phyloP scores from a whole-genome alignment of 78 protist species.

The Polysphondylium violaceum region DNA sequence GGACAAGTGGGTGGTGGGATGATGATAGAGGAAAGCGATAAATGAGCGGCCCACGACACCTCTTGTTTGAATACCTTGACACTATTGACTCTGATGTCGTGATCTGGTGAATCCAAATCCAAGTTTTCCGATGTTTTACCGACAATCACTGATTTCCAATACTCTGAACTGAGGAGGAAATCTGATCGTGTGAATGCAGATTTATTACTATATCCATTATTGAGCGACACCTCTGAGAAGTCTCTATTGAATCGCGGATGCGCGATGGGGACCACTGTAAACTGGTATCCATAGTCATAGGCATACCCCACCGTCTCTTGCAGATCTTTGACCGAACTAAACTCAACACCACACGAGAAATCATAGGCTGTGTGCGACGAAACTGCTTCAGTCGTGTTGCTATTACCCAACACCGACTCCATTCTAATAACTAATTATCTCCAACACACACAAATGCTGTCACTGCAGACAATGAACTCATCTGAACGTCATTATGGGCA shows the following conservation, averaged over 20 bases:
- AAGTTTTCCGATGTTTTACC: slow-evolving; percentile 52
- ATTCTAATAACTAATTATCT: too few relatives aligned
- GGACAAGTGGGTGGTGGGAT: slow-evolving; percentile 77
- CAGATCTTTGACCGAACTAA: slow-evolving; percentile 1
- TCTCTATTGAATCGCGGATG: slow-evolving; percentile 64
- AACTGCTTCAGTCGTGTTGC: too few relatives aligned
- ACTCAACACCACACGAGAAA: slow-evolving; percentile 61
- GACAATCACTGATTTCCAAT: slow-evolving; percentile 78
- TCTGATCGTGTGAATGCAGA: slow-evolving; percentile 79
- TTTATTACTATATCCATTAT: slow-evolving; percentile 9
- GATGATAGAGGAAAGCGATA: slow-evolving; percentile 80
- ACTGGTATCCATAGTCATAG: slow-evolving; percentile 32
- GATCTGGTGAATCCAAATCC: slow-evolving; percentile 22
- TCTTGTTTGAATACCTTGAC: slow-evolving; percentile 65
- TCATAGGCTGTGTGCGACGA: slow-evolving; percentile 13
- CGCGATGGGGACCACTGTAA: slow-evolving; percentile 65
- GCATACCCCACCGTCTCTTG: background rate
- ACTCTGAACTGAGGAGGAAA: slow-evolving; percentile 39
- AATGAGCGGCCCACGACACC: slow-evolving; percentile 87
- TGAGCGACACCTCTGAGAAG: background rate
- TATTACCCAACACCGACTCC: too few relatives aligned
- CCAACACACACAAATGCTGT: too few relatives aligned
- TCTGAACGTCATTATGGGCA: too few relatives aligned
- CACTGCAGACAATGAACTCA: too few relatives aligned
- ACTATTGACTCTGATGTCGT: background rate